Evolutionary conservation across 371 early-diverging fungal genomes (phyloP).

Genomic region (Phascolomyces articulosus): DNA sequence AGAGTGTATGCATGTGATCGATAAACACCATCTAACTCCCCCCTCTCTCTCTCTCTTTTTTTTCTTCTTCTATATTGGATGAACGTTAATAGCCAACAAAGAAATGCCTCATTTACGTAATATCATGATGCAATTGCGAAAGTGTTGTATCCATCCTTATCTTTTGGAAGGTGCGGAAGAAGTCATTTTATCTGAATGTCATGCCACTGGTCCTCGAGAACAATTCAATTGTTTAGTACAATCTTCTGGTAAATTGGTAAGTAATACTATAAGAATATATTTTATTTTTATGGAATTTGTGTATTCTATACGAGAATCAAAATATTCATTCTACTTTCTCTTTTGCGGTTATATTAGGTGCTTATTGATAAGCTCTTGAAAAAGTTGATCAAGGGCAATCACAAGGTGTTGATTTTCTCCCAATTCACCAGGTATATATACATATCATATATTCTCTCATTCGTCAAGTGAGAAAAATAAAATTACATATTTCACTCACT

Average conservation of each 20-base stretch:
- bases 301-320: too few relatives aligned
- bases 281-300: too few relatives aligned
- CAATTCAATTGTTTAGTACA: slow-evolving; percentile 81
- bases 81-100: slow-evolving; percentile 45
- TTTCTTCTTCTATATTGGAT: not conserved
- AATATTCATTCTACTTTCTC: too few relatives aligned
- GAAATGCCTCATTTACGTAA: slow-evolving; percentile 69
- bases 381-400: slow-evolving; percentile 80
- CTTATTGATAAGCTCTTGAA: slow-evolving; percentile 87
- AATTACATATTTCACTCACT: too few relatives aligned
- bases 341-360: slow-evolving; percentile 28
- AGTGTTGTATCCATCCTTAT: slow-evolving; percentile 90
- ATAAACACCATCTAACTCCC: too few relatives aligned
- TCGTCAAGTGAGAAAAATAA: too few relatives aligned
- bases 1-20: too few relatives aligned
- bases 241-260: slow-evolving; percentile 85
- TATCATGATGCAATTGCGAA: slow-evolving; percentile 81
- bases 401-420: slow-evolving; percentile 95
- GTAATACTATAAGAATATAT: not conserved
- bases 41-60: too few relatives aligned
- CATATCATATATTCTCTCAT: not conserved
- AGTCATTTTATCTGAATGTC: slow-evolving; percentile 68
- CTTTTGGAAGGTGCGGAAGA: slow-evolving; percentile 88
- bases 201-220: slow-evolving; percentile 59
- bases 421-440: slow-evolving; percentile 77